Evolutionary conservation across 331 rosid species (phyloP).

Genomic region (Pyrus hybrid): DNA sequence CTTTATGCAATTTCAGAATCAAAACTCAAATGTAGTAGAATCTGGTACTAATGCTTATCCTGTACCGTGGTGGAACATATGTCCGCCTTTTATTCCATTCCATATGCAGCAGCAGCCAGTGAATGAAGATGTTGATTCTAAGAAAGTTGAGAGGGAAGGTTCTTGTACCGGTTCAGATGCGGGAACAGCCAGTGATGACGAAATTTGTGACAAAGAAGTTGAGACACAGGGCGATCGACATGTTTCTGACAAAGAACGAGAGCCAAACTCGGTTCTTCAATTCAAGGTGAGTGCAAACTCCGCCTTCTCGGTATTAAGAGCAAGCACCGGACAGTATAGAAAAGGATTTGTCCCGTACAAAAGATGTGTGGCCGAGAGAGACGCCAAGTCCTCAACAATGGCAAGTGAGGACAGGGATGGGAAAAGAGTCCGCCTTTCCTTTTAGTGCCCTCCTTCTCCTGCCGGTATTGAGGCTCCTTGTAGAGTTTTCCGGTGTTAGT

Average conservation of each 20-base stretch:
- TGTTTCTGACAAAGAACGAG: not conserved
- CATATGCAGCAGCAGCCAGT: conserved; percentile 14
- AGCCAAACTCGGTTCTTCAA: conserved; percentile 1
- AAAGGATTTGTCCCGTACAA: conserved; percentile 76
- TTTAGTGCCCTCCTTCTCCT: conserved; percentile 23
- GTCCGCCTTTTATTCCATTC: conserved; percentile 16
- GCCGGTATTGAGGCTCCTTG: not conserved
- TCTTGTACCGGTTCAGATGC: conserved; percentile 41
- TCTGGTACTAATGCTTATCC: conserved; percentile 20
- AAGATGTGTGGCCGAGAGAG: conserved; percentile 45
- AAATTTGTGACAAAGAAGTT: conserved; percentile 22
- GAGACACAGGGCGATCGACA: conserved; percentile 14
- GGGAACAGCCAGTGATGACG: conserved; percentile 28
- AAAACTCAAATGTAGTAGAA: conserved; percentile 18
- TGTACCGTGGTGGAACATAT: conserved; percentile 32
- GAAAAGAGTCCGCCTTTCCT: conserved; percentile 42
- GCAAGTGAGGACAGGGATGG: conserved; percentile 32
- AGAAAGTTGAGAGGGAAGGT: conserved; percentile 39
- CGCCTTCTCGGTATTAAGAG: conserved; percentile 19
- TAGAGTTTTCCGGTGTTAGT: not conserved
- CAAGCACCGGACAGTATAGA: conserved; percentile 20
- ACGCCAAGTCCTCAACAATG: conserved; percentile 8
- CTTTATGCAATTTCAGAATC: conserved; percentile 21
- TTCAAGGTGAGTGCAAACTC: conserved; percentile 16
- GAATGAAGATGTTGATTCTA: conserved; percentile 12